These are phyloP conservation scores for Gossypium thurberi DNA, from an alignment of 345 rosid species.

Conservation along the genomic window DNA sequence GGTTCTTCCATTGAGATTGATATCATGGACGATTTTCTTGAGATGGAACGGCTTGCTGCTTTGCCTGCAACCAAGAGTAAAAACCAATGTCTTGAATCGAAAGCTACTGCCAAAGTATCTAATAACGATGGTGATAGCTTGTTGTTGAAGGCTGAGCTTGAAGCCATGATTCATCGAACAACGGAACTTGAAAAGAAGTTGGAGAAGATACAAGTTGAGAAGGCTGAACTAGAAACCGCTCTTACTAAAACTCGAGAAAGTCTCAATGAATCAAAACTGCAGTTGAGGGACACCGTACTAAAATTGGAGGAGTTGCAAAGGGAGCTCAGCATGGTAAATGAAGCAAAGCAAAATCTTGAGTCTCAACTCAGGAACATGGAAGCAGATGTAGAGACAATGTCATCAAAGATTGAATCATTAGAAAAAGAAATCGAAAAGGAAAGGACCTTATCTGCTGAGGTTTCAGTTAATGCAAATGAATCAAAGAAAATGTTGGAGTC, in stretches of 20 bases:
- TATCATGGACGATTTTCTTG: conserved; percentile 96
- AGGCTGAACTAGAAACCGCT: conserved; percentile 51
- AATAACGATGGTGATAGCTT: conserved; percentile 27
- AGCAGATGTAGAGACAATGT: conserved; percentile 39
- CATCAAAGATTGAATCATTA: conserved; percentile 43
- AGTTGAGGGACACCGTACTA: conserved; percentile 40
- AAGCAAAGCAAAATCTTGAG: conserved; percentile 46
- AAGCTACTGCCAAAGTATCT: conserved; percentile 24
- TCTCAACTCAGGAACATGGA: conserved; percentile 49
- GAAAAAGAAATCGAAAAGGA: conserved; percentile 54
- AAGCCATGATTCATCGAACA: conserved; percentile 28
- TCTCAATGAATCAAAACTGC: conserved; percentile 36
- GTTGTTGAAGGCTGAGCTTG: conserved; percentile 43
- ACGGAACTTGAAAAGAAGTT: conserved; percentile 41
- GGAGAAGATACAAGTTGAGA: conserved; percentile 32
- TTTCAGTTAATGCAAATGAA: conserved; percentile 39
- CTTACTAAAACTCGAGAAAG: conserved; percentile 37
- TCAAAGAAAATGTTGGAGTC: conserved; percentile 46
- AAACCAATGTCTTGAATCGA: conserved; percentile 27
- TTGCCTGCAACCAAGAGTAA: conserved; percentile 42
- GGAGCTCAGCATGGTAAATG: conserved; percentile 38
- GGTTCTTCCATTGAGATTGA: conserved; percentile 44
- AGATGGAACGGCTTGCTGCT: conserved; percentile 88
- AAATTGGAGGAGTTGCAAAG: conserved; percentile 46
- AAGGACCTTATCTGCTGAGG: conserved; percentile 39